A percentile compares a stretch with the other conserved stretches of the same genome.
Evolutionary conservation across 768 basidiomycete species (phyloP).

Genomic region (Suillus alpinus): DNA sequence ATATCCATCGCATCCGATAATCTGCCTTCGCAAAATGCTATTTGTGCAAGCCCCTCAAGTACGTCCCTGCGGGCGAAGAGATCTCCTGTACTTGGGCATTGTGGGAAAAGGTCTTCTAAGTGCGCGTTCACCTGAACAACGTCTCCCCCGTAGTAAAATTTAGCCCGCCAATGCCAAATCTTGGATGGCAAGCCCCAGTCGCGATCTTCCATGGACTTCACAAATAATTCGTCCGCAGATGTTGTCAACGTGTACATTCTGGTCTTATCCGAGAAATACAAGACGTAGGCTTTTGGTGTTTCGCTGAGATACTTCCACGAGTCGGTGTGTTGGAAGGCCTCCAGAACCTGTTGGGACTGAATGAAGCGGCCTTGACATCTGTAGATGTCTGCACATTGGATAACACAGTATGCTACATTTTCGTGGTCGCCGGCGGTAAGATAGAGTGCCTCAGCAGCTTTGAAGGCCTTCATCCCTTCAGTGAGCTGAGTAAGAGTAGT

Average conservation of each 20-base stretch:
- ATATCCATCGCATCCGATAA: not conserved
- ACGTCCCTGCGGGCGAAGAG: not conserved
- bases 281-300: not conserved
- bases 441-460: not conserved
- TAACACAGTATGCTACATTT: not conserved
- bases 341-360: not conserved
- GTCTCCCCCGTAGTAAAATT: not conserved
- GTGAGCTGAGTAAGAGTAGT: not conserved
- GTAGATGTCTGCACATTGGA: not conserved
- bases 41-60: not conserved
- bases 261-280: not conserved
- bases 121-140: not conserved
- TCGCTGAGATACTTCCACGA: not conserved
- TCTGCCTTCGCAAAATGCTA: not conserved
- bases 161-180: not conserved
- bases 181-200: not conserved
- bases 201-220: not conserved
- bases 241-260: not conserved
- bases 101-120: not conserved
- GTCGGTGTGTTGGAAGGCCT: not conserved
- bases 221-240: not conserved
- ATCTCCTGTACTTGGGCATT: not conserved
- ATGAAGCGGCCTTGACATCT: not conserved
- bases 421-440: not conserved
- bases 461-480: not conserved